These are phyloP conservation scores for Hypoxylon fragiforme DNA, from an alignment of 495 filamentous ascomycete species.

Conservation along the genomic window DNA sequence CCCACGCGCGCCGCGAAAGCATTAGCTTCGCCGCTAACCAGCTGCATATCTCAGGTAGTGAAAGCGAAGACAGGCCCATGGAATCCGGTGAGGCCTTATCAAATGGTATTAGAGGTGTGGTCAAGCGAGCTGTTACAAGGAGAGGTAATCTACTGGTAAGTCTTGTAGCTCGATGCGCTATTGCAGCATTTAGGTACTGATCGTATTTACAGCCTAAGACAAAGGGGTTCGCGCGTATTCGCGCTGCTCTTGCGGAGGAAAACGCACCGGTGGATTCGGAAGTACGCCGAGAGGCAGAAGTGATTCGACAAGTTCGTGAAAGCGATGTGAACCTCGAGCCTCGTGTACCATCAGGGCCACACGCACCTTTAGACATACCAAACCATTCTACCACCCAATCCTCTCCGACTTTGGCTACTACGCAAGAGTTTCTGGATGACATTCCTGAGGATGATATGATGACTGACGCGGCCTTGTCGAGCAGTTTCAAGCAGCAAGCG, in stretches of 20 bases:
- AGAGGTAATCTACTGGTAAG: conserved; percentile 85
- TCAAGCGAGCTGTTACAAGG: conserved; percentile 75
- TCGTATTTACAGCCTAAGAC: conserved; percentile 74
- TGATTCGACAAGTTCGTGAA: conserved; percentile 90
- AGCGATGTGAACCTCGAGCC: conserved; percentile 58
- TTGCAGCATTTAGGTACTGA: conserved; percentile 8
- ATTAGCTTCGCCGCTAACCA: conserved; percentile 86
- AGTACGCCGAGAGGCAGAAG: conserved; percentile 87
- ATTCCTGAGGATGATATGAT: conserved; percentile 65
- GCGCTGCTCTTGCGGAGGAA: conserved; percentile 87
- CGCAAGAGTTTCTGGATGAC: conserved; percentile 56
- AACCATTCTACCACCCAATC: conserved; percentile 54
- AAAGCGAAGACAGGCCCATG: conserved; percentile 76
- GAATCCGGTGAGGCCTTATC: conserved; percentile 51
- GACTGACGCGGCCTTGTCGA: conserved; percentile 58
- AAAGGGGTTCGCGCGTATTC: conserved; percentile 90
- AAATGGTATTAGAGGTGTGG: conserved; percentile 55
- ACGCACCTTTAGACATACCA: conserved; percentile 23
- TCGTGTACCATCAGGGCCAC: conserved; percentile 28
- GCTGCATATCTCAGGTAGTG: conserved; percentile 76
- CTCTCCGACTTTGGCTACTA: conserved; percentile 48
- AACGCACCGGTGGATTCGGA: conserved; percentile 84
- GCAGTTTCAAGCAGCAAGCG: conserved; percentile 72
- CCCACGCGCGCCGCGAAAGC: conserved; percentile 73
- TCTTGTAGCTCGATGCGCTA: conserved; percentile 8